Evolutionary conservation across 73 alveolate genomes (phyloP), one percentile per base, ranked within the genome.

Genomic region (Chromera velia): DNA sequence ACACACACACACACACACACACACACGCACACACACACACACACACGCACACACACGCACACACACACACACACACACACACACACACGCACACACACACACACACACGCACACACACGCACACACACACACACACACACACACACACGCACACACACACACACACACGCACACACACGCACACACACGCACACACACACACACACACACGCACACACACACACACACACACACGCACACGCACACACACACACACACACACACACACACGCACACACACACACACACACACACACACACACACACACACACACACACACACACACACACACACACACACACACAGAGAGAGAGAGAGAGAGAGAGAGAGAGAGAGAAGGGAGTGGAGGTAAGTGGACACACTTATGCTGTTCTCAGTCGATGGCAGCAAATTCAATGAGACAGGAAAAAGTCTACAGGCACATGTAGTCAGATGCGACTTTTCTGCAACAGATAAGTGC

Each of bases 1-100:
- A 46, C 65, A 46, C 65, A 46, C 65, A 46, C 65, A 46, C 65
- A 46, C 65, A 46, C 65, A 46, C 65, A 46, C 65, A 46, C 65
- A 46, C 65, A 46, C 65, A 46, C 65, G 19, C 65, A 46, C 65
- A 46, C 65, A 46, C 65, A 46, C 65, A 46, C 65, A 46, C 65
- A 46, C 65, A 46, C 65, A 46, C 65, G 19, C 65, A 46, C 65
- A 46, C 65, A 46, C 65, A 46, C 65, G 19, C 65, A 46, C 65
- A 46, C 65, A 46, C 65, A 46, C 65, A 46, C 65, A 46, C 65
- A 46, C 65, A 46, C 65, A 46, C 65, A 46, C 65, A 46, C 65
- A 46, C 65, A 46, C 65, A 46, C 65, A 46, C 65, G 19, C 65
- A 46, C 65, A 46, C 65, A 46, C 65, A 46, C 65, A 46, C 65